Evolutionary conservation across 1,284 basidiomycete genomes (phyloP).

Genomic region (Cryptococcus sp.): DNA sequence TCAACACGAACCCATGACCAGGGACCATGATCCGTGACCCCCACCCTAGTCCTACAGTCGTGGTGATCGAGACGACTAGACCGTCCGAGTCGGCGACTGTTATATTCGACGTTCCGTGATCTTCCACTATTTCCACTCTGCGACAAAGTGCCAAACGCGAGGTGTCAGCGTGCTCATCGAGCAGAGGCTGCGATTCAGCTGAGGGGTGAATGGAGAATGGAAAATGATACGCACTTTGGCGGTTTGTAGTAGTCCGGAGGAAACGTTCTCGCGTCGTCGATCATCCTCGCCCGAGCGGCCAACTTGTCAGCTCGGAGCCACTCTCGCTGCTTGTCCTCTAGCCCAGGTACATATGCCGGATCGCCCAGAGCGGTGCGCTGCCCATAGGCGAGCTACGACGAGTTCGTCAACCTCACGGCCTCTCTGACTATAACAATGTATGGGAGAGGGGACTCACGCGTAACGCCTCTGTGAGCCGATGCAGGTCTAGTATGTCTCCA

Average conservation of each 20-base stretch:
- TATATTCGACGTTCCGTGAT: slow-evolving; percentile 48
- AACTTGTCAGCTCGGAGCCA: slow-evolving; percentile 24
- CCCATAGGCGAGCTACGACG: slow-evolving; percentile 41
- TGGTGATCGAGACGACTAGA: slow-evolving; percentile 42
- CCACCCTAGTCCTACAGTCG: slow-evolving; percentile 45
- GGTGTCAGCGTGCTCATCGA: too few species aligned
- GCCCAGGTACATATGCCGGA: slow-evolving; percentile 36
- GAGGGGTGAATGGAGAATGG: background rate
- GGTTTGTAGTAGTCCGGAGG: slow-evolving; percentile 35
- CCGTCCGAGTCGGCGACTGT: slow-evolving; percentile 43
- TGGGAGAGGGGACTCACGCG: slow-evolving; percentile 20
- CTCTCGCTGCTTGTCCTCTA: slow-evolving; percentile 25
- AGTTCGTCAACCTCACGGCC: too few species aligned
- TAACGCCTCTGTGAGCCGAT: slow-evolving; percentile 38
- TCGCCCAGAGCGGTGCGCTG: slow-evolving; percentile 44
- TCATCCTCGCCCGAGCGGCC: slow-evolving; percentile 18
- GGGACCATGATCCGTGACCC: slow-evolving; percentile 49
- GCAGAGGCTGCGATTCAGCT: background rate
- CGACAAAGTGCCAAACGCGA: background rate
- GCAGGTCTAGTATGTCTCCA: slow-evolving; percentile 28
- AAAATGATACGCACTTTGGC: slow-evolving; percentile 19
- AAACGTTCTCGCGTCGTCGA: slow-evolving; percentile 31
- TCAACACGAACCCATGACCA: slow-evolving; percentile 44
- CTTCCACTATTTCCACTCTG: slow-evolving; percentile 37
- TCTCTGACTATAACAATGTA: background rate